Conservation (phyloP, 805 yeast genomes). For the Lipomyces starkeyi region DNA sequence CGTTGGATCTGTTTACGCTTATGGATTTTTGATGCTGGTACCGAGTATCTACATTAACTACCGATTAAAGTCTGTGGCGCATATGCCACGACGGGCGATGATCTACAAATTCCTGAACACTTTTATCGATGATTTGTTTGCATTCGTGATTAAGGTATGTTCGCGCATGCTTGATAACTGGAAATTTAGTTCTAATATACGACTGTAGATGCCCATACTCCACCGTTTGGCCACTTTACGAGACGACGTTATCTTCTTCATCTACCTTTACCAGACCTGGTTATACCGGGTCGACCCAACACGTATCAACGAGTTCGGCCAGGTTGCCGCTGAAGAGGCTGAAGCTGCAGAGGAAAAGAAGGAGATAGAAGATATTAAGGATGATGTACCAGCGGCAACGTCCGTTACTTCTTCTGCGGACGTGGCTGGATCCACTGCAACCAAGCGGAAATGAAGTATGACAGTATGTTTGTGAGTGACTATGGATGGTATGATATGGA, state of each 20-base stretch:
- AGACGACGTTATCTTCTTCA: constrained; percentile 52
- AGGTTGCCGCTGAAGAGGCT: constrained; percentile 41
- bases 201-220: constrained; percentile 48
- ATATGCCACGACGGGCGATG: constrained; percentile 52
- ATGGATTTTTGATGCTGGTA: constrained; percentile 51
- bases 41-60: constrained; percentile 53
- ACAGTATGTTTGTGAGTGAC: not conserved
- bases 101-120: constrained; percentile 52
- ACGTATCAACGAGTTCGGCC: constrained; percentile 51
- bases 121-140: constrained; percentile 51
- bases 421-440: constrained; percentile 11
- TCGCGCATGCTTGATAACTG: not conserved
- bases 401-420: constrained; percentile 16
- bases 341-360: constrained; percentile 13
- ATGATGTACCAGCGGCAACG: constrained; percentile 11
- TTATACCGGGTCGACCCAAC: constrained; percentile 50
- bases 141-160: constrained; percentile 48
- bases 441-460: constrained; percentile 3
- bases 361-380: constrained; percentile 17
- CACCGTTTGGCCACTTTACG: constrained; percentile 52
- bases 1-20: constrained; percentile 52
- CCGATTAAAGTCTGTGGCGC: constrained; percentile 53
- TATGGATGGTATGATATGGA: not conserved
- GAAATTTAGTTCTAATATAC: not conserved
- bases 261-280: constrained; percentile 52